Conservation (phyloP, 2,329 filamentous ascomycete species). For the Talaromyces islandicus region DNA sequence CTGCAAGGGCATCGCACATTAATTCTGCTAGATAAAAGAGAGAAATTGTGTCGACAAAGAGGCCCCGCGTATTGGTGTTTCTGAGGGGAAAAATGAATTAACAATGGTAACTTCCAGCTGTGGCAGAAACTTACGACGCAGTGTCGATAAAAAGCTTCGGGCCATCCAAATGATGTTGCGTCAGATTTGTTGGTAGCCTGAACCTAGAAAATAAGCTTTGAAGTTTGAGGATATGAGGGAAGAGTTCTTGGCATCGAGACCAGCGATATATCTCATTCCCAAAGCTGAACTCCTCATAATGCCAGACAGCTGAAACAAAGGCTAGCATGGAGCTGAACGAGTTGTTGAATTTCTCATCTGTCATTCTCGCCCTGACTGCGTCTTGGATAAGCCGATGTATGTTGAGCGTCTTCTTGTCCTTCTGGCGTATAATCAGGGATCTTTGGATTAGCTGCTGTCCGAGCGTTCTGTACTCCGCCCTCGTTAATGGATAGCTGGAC, state of each 20-base stretch:
- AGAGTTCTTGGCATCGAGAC: conserved; percentile 1
- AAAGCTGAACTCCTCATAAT: conserved; percentile 4
- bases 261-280: not conserved
- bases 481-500: not conserved
- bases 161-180: not conserved
- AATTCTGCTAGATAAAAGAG: not conserved
- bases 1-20: not conserved
- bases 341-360: not conserved
- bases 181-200: not conserved
- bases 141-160: conserved; percentile 3
- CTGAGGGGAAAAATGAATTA: not conserved
- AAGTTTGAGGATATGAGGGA: not conserved
- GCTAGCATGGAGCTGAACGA: not conserved
- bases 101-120: not conserved
- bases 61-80: not conserved
- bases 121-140: not conserved
- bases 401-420: not conserved
- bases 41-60: not conserved
- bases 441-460: not conserved
- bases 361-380: conserved; percentile 2
- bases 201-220: not conserved
- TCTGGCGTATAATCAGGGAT: not conserved
- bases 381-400: conserved; percentile 5
- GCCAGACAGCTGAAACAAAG: not conserved
- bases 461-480: not conserved